phyloP scores from a whole-genome alignment of 257 asterid genomes.

The Solanum rostratum region DNA sequence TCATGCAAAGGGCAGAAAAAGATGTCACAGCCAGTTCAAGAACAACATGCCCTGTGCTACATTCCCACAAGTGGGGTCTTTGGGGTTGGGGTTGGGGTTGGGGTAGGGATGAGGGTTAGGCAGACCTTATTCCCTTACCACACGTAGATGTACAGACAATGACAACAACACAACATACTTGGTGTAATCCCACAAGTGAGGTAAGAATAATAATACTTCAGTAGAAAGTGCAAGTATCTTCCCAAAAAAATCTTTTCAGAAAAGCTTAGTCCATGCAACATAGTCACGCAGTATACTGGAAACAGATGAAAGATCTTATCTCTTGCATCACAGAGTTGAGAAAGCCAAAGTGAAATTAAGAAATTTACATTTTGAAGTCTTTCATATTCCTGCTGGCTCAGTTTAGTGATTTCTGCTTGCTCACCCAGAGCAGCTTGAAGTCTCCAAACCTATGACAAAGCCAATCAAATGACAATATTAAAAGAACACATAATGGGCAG shows the following conservation, averaged over 20 bases:
- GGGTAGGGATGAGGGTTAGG: neutral
- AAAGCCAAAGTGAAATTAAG: neutral
- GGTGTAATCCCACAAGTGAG: neutral
- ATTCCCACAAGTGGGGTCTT: neutral
- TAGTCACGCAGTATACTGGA: neutral
- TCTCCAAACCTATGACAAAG: slow-evolving; percentile 77
- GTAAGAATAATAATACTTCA: neutral
- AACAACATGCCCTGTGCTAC: neutral
- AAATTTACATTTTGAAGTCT: slow-evolving; percentile 77
- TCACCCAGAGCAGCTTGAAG: slow-evolving; percentile 99
- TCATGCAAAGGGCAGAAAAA: neutral
- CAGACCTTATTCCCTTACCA: neutral
- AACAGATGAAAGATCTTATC: neutral
- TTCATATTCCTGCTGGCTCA: slow-evolving; percentile 93
- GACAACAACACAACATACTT: neutral
- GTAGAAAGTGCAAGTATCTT: neutral
- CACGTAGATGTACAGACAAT: neutral
- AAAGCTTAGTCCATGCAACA: neutral
- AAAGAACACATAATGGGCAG: neutral
- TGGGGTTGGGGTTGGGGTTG: neutral
- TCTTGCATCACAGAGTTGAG: neutral
- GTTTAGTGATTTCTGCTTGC: slow-evolving; percentile 90
- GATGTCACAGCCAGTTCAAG: neutral
- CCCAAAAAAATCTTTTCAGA: neutral
- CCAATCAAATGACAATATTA: neutral